Percentiles rank a stretch among this genome's conserved stretches.
Conservation (phyloP, 2,329 filamentous ascomycete genomes). For the Fusarium begoniae region DNA sequence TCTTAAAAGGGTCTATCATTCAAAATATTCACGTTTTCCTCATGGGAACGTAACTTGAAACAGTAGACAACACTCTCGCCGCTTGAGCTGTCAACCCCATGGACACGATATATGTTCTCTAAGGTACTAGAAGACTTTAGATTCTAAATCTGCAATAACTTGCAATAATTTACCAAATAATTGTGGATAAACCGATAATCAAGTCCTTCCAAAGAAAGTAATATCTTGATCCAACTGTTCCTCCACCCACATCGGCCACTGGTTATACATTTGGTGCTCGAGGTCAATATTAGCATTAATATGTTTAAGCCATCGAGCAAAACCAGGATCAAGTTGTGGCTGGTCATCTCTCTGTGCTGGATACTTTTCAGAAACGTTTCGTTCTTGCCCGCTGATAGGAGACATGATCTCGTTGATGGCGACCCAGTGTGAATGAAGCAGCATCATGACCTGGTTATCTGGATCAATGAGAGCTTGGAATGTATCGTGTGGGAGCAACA, state of each 20-base stretch:
- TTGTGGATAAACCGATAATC: not conserved
- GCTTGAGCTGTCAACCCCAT: not conserved
- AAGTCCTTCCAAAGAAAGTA: slow-evolving; percentile 54
- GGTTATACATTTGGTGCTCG: slow-evolving; percentile 57
- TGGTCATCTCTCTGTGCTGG: slow-evolving; percentile 37
- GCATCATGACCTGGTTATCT: slow-evolving; percentile 54
- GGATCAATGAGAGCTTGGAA: slow-evolving; percentile 62
- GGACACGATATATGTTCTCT: not conserved
- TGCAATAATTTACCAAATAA: not conserved
- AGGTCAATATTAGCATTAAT: slow-evolving; percentile 59
- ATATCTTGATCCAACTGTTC: slow-evolving; percentile 57
- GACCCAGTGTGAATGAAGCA: slow-evolving; percentile 65
- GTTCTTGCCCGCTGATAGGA: slow-evolving; percentile 56
- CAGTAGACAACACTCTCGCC: not conserved
- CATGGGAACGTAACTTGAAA: not conserved
- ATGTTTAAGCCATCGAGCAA: slow-evolving; percentile 60
- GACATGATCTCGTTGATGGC: slow-evolving; percentile 64
- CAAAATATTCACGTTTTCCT: not conserved
- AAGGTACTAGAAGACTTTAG: not conserved
- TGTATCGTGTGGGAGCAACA: slow-evolving; percentile 61
- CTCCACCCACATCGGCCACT: slow-evolving; percentile 66
- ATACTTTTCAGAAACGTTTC: slow-evolving; percentile 44
- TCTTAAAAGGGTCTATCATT: not conserved
- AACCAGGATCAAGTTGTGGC: slow-evolving; percentile 52
- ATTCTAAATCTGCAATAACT: not conserved